These are phyloP conservation scores for Ceratobasidium sp. DNA, from an alignment of 1,284 basidiomycete species.

Conservation along the genomic window DNA sequence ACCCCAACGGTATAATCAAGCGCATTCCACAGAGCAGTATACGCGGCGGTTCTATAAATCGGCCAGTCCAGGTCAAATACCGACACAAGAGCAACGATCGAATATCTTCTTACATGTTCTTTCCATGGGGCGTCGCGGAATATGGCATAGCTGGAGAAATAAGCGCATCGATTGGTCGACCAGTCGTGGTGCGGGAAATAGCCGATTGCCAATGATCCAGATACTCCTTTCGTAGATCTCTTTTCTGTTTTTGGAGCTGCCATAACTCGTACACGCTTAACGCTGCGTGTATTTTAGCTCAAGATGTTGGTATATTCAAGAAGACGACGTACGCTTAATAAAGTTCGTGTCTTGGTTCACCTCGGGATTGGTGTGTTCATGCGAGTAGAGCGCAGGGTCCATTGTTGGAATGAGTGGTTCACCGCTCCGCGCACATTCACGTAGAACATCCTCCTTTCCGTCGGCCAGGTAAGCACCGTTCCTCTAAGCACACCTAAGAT, in stretches of 20 bases:
- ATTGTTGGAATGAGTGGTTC: slow-evolving; percentile 69
- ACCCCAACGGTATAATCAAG: slow-evolving; percentile 76
- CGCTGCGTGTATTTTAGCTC: neutral
- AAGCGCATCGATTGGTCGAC: slow-evolving; percentile 74
- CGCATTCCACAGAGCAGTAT: slow-evolving; percentile 76
- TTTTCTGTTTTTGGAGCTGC: slow-evolving; percentile 66
- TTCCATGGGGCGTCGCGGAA: slow-evolving; percentile 66
- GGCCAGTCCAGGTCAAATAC: neutral
- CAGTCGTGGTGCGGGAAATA: slow-evolving; percentile 64
- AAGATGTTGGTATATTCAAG: slow-evolving; percentile 25
- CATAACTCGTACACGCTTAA: slow-evolving; percentile 67
- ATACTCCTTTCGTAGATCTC: slow-evolving; percentile 64
- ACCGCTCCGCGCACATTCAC: slow-evolving; percentile 57
- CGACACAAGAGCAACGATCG: neutral
- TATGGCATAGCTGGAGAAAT: slow-evolving; percentile 64
- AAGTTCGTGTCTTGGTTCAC: slow-evolving; percentile 31
- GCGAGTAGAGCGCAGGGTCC: slow-evolving; percentile 53
- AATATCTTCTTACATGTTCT: slow-evolving; percentile 50
- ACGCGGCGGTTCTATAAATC: slow-evolving; percentile 61
- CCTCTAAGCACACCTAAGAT: slow-evolving; percentile 27
- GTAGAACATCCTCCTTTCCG: slow-evolving; percentile 47
- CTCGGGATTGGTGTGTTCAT: slow-evolving; percentile 24
- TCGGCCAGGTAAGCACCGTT: slow-evolving; percentile 51
- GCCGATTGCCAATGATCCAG: slow-evolving; percentile 72
- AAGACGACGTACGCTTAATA: slow-evolving; percentile 41